Evolutionary conservation across 192 early-diverging fungal genomes (phyloP).

Genomic region (Backusella luteola): DNA sequence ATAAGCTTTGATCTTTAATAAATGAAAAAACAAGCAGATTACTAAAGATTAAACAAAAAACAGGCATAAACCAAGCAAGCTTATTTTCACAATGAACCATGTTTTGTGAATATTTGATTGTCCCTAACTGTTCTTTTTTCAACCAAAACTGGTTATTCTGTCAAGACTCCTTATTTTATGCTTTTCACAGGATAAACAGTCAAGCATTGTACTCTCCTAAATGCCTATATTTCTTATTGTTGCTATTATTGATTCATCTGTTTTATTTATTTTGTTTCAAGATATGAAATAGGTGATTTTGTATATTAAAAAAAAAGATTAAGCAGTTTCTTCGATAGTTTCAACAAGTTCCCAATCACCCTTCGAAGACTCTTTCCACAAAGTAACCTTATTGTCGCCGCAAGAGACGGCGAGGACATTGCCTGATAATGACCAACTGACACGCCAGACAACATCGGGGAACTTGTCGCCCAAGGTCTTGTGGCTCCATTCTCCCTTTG

Average conservation of each 20-base stretch:
- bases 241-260: background rate
- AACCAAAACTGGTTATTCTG: too few relatives aligned
- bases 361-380: slow-evolving; percentile 95
- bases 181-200: too few relatives aligned
- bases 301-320: slow-evolving; percentile 2
- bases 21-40: too few relatives aligned
- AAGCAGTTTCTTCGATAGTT: slow-evolving; percentile 59
- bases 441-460: slow-evolving; percentile 96
- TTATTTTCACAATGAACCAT: too few relatives aligned
- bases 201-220: too few relatives aligned
- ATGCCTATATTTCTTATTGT: background rate
- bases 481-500: slow-evolving; percentile 69
- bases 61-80: too few relatives aligned
- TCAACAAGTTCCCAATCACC: slow-evolving; percentile 90
- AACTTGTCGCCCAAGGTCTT: slow-evolving; percentile 77
- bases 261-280: background rate
- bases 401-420: slow-evolving; percentile 95
- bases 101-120: too few relatives aligned
- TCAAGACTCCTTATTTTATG: too few relatives aligned
- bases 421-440: slow-evolving; percentile 95
- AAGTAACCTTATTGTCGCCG: slow-evolving; percentile 94
- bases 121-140: too few relatives aligned
- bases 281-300: background rate
- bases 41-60: too few relatives aligned
- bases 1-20: background rate